phyloP scores from a whole-genome alignment of 345 rosid genomes.

The Orychophragmus violaceus region DNA sequence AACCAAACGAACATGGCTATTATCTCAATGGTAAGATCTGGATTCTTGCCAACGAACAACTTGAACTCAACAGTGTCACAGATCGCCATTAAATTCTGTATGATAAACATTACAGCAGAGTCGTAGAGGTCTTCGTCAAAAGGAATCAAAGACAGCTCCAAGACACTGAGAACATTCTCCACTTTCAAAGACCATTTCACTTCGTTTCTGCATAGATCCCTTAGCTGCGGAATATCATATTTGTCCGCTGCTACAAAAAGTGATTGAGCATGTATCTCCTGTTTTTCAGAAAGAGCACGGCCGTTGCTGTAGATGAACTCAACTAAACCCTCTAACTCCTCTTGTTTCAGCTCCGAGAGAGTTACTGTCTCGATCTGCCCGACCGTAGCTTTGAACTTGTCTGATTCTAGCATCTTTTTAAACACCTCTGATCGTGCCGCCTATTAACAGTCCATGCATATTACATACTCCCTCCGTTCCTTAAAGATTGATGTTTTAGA shows the following conservation, averaged over 20 bases:
- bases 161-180: neutral
- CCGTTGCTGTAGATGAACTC: neutral
- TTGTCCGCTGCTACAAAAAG: neutral
- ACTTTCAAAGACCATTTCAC: neutral
- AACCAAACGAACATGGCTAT: too few relatives aligned
- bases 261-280: neutral
- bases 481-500: too few relatives aligned
- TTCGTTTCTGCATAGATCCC: neutral
- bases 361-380: neutral
- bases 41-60: neutral
- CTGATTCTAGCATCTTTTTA: constrained; percentile 13
- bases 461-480: too few relatives aligned
- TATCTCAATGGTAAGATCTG: constrained; percentile 5
- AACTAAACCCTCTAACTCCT: neutral
- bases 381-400: neutral
- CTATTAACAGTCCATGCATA: neutral
- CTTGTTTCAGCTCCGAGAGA: neutral
- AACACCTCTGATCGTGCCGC: constrained; percentile 11
- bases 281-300: neutral
- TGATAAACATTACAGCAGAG: neutral
- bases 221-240: constrained; percentile 5
- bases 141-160: neutral
- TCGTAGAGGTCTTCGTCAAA: neutral
- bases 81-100: neutral
- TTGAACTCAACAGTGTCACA: neutral